Base-by-base conservation (phyloP, 176 grass and related monocot genomes). In the Panicum miliaceum region DNA sequence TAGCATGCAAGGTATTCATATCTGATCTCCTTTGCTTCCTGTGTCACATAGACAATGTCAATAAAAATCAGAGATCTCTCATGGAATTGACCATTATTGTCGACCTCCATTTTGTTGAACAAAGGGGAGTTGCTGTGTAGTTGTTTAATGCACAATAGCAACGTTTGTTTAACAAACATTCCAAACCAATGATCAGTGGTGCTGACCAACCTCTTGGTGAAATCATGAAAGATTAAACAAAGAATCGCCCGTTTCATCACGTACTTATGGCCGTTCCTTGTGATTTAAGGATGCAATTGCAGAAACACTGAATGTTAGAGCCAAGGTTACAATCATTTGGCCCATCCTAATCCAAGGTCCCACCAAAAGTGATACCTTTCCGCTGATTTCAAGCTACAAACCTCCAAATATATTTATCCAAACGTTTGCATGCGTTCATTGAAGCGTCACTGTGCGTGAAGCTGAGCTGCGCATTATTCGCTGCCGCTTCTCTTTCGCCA, bases 401-500 rank as follows among this genome's bases (percentile, higher is more conserved):
- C 67, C 42, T 80, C 67, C 60, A 83, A 69, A 60, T 75, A 68
- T 75, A 59, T 78, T 58, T 59, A 59, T 79, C 84, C 74, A 79
- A 68, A 3, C 20, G 8, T 75, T 84, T 46, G 75, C 6, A 16
- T 46, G 75, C 6, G 16, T 84, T 67, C 68, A 51, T 67, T 86
- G 16, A 66, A 86, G 58, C 23, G 42, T 79, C 84, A 16, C n/a
- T 69, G 1, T 79, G 29, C 27, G 54, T 73, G 66, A 66, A 65
- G 27, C 48, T 90, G 84, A 50, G 45, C 13, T 46, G 65, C 37
- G 32, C 26, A 59, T 78, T 78, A 48, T 66, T 66, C 5, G 18
- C 14, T 67, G 47, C 11, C 27, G 64, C 22, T 68, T 82, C 45
- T 70, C 45, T 86, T 70, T 72, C 66, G 63, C 61, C 79, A 77